A percentile compares a stretch with the other conserved stretches of the same genome.
Conservation (phyloP, 1,284 basidiomycete species). For the Ustilago nuda region DNA sequence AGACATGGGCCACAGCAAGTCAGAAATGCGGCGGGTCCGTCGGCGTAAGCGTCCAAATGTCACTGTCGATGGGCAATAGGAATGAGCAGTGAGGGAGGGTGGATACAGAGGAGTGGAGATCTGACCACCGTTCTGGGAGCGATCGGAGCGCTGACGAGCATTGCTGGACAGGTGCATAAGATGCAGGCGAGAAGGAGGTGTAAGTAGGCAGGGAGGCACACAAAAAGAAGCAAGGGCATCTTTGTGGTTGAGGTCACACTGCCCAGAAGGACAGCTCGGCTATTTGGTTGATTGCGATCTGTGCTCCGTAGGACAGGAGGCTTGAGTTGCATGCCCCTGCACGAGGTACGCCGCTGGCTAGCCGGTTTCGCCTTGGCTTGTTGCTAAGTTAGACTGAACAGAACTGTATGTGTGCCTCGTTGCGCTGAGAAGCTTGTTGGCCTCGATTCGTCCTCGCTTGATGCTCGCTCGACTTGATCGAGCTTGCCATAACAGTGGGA, state of each 20-base stretch:
- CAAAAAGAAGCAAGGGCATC: constrained; percentile 8
- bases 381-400: no score
- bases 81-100: background rate
- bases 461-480: background rate
- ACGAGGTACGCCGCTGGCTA: constrained; percentile 1
- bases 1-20: constrained; percentile 22
- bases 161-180: constrained; percentile 19
- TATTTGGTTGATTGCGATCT: constrained; percentile 15
- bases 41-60: background rate
- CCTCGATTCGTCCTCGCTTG: background rate
- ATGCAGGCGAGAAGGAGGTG: constrained; percentile 4
- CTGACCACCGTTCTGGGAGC: constrained; percentile 8
- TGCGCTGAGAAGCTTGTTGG: constrained; percentile 8
- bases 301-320: constrained; percentile 32
- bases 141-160: constrained; percentile 5
- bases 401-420: constrained; percentile 1
- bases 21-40: background rate
- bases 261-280: constrained; percentile 6
- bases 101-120: background rate
- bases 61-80: background rate
- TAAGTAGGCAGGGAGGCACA: background rate
- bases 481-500: background rate
- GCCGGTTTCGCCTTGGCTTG: no score
- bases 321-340: constrained; percentile 22
- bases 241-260: constrained; percentile 32